Evolutionary conservation across 2,329 filamentous ascomycete species (phyloP).

Genomic region (Chaetomiaceae sp.): DNA sequence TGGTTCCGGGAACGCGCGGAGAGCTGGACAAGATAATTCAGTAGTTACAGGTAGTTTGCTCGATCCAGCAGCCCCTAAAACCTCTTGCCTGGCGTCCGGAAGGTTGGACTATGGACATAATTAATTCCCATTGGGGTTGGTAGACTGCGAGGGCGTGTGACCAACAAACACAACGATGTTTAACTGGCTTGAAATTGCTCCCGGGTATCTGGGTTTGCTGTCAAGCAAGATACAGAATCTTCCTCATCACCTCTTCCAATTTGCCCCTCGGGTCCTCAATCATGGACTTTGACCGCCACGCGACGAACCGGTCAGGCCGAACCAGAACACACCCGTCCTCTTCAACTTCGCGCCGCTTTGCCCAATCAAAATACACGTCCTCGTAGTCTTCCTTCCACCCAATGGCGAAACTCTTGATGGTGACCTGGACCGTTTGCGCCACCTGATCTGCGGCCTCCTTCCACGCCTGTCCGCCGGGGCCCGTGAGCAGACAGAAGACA

Average conservation of each 20-base stretch:
- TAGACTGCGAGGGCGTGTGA: too few species aligned
- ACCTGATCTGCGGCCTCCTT: constrained; percentile 42
- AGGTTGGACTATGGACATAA: too few species aligned
- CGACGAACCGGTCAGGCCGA: constrained; percentile 55
- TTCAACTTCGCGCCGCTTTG: constrained; percentile 44
- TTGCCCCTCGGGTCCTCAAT: constrained; percentile 17
- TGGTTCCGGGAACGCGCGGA: too few species aligned
- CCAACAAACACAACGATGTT: too few species aligned
- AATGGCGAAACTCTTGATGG: constrained; percentile 47
- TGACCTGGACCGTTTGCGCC: constrained; percentile 37
- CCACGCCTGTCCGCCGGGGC: constrained; percentile 52
- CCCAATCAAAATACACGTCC: constrained; percentile 60
- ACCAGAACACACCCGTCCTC: constrained; percentile 57
- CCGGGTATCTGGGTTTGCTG: too few species aligned
- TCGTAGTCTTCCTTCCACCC: constrained; percentile 56
- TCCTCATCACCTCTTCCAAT: constrained; percentile 24
- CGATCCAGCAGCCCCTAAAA: too few species aligned
- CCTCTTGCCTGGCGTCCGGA: too few species aligned
- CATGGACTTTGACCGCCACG: constrained; percentile 38
- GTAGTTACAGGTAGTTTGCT: too few species aligned
- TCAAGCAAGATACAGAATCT: constrained; percentile 13
- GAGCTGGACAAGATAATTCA: too few species aligned
- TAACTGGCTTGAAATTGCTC: too few species aligned
- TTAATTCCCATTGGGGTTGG: too few species aligned
- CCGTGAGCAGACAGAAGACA: constrained; percentile 45